Evolutionary conservation across 352 stramenopile genomes (phyloP), one percentile per base, ranked within the genome.

Genomic region (Globisporangium emineosum): DNA sequence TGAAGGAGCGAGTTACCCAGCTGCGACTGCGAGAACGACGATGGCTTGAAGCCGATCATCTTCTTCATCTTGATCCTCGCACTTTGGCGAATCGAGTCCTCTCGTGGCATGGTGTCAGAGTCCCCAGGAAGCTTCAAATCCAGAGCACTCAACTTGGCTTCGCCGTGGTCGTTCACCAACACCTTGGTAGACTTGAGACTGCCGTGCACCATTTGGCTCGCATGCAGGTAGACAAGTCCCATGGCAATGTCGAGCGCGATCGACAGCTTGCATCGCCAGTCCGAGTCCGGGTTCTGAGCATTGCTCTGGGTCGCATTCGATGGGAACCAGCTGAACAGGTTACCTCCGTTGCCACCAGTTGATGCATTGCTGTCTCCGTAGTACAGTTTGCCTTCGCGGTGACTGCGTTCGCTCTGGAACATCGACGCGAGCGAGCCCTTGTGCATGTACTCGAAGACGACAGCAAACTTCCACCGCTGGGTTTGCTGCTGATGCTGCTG

Each of bases 171-270:
- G 63, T 91, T 91, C 49, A 94, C 63, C 8, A 90, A 67, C 19
- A 94, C 83, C 40, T 89, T 91, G 7, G 77, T 75, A 1, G 86
- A 74, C 7, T 77, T 81, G 5, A 94, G 65, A 33, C 77, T 69
- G 33, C 81, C 80, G 25, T 92, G 86, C 19, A 83, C 75, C 50
- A 88, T 62, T 32, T 86, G 78, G 62, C 77, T 76, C 10, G 75
- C 72, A 51, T 94, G 86, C 7, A 94, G 66, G 47, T 94, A 94
- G 53, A 88, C 76, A 2, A 94, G 76, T 0, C 70, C 86, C 77
- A 91, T 90, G n/a, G 83, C 81, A 17, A 94, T 81, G 64, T 94
- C 83, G 27, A 94, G 62, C 10, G 86, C 86, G 53, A 94, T 79
- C 1, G 83, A 86, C 10, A 94, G 68, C 70, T 94, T 94, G 65